Evolutionary conservation across 2,329 filamentous ascomycete species (phyloP), one percentile per base, ranked within the genome.

Genomic region (Xylaria sp.): DNA sequence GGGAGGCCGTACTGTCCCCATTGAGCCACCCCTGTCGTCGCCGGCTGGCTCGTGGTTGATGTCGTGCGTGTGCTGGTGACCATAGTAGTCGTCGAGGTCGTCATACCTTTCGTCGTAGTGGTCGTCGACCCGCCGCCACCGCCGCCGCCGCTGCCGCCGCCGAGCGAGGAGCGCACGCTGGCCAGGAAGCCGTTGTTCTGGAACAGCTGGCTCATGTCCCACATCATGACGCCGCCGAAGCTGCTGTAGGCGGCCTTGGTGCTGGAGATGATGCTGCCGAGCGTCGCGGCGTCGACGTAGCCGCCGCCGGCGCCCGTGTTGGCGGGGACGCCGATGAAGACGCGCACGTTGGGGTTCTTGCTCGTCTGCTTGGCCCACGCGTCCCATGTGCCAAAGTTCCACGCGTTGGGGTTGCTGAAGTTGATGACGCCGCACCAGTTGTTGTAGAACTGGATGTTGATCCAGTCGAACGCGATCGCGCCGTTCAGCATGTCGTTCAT

Each of bases 201-300:
- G 70, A 85, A 89, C 1, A 86, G 82, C 80, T 90, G 88, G 34
- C 82, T 86, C 79, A 86, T 86, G 77, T 92, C 90, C 90, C 89
- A 92, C 80, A 91, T 83, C 89, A 92, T 91, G 32, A 89, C 84
- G 34, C 90, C 90, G 7, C 89, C 89, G 73, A 92, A 91, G 77
- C 84, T 90, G 3, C 80, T 77, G 74, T 85, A 91, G 48, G 79
- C 45, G 19, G 7, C 76, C 78, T 85, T 85, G 53, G 80, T 82
- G 73, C 87, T 90, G 39, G 81, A 65, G 69, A 92, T 83, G 36
- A 89, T 82, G 4, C 80, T 75, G 21, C 76, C 78, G 47, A 92
- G 81, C 24, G 82, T 77, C n/a, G 73, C 72, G 2, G 83, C 83
- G 7, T 79, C 73, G 12, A 84, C 75, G 75, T 91, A 92, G 2